phyloP scores from a whole-genome alignment of 352 stramenopile genomes.

The Globisporangium orthogonon region DNA sequence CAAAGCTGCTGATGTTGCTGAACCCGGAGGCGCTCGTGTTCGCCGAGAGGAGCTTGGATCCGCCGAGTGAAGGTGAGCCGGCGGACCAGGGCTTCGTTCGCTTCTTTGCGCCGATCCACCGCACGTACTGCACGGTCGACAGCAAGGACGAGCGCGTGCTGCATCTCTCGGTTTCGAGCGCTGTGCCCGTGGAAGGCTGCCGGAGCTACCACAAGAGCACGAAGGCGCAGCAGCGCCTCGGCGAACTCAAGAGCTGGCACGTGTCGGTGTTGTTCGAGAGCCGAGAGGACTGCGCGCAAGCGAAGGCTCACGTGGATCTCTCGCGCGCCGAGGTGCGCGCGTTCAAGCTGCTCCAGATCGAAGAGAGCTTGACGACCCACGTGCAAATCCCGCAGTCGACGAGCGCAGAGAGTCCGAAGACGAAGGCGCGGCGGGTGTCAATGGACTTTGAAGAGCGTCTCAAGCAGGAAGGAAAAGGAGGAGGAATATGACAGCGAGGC shows the following conservation, averaged over 20 bases:
- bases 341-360: constrained; percentile 75
- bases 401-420: constrained; percentile 12
- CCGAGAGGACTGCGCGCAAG: constrained; percentile 53
- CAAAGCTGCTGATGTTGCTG: constrained; percentile 56
- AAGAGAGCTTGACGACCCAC: constrained; percentile 57
- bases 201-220: constrained; percentile 45
- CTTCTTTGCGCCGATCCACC: constrained; percentile 66
- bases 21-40: constrained; percentile 72
- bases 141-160: constrained; percentile 65
- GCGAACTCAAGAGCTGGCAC: constrained; percentile 43
- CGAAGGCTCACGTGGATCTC: constrained; percentile 65
- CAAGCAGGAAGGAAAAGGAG: constrained; percentile 5
- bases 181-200: constrained; percentile 45
- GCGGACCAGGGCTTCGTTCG: constrained; percentile 35
- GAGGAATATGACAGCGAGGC: not conserved
- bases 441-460: constrained; percentile 14
- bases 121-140: constrained; percentile 63
- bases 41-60: constrained; percentile 31
- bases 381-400: constrained; percentile 50
- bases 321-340: constrained; percentile 69
- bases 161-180: constrained; percentile 58
- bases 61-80: constrained; percentile 13
- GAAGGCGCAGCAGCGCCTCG: constrained; percentile 7
- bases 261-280: constrained; percentile 59
- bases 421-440: constrained; percentile 21